phyloP scores from a whole-genome alignment of 2,329 filamentous ascomycete genomes.

The Phyllosticta citribraziliensis region DNA sequence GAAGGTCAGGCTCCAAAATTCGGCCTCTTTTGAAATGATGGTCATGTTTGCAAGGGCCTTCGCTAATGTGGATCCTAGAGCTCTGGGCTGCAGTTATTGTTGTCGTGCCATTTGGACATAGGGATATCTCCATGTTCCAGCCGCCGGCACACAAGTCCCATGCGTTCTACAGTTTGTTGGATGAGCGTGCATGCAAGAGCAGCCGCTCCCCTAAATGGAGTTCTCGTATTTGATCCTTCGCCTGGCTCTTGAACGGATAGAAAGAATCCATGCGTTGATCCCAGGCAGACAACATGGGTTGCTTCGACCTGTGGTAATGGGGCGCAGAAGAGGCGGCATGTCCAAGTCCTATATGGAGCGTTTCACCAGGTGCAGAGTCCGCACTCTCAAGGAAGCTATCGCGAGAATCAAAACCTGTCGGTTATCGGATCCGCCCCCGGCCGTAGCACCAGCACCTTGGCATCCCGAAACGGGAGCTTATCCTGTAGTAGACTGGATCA shows the following conservation, averaged over 20 bases:
- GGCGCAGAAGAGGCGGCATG: neutral
- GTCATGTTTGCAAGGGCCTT: no score
- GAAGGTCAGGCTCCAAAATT: no score
- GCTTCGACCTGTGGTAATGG: neutral
- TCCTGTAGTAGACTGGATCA: neutral
- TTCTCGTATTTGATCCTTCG: no score
- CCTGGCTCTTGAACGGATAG: neutral
- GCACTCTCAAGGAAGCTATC: neutral
- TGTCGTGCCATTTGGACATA: no score
- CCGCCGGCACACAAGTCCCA: no score
- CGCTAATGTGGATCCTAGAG: no score
- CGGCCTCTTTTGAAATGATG: no score
- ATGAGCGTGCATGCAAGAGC: no score
- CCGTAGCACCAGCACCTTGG: neutral
- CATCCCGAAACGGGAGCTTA: neutral
- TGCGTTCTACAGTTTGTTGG: no score
- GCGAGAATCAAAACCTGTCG: neutral
- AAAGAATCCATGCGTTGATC: neutral
- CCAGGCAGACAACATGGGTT: neutral
- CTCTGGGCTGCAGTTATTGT: no score
- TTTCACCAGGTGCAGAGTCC: neutral
- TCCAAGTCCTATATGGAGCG: neutral
- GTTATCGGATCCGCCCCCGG: neutral
- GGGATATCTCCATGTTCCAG: no score
- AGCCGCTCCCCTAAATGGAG: no score